Evolutionary conservation across 169 alveolate species (phyloP).

Genomic region (Perkinsus chesapeaki): DNA sequence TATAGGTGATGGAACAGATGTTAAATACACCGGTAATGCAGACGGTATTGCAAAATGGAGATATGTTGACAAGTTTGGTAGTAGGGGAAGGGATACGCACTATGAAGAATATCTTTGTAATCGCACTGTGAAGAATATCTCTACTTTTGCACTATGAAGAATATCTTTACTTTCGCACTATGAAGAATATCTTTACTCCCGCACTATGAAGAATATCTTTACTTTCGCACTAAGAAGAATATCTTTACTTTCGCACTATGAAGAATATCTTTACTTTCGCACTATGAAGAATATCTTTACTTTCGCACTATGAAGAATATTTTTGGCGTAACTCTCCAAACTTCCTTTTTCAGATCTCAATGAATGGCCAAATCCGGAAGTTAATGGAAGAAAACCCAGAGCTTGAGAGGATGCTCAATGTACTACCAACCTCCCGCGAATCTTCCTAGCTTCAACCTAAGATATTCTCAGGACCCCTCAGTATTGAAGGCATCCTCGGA

Average conservation of each 20-base stretch:
- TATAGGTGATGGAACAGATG: neutral
- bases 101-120: neutral
- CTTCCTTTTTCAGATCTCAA: neutral
- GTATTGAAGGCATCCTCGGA: neutral
- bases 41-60: neutral
- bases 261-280: neutral
- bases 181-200: no score
- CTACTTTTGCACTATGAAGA: neutral
- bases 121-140: neutral
- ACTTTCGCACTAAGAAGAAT: no score
- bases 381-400: neutral
- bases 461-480: neutral
- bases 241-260: neutral
- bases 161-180: neutral
- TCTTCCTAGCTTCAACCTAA: neutral
- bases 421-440: neutral
- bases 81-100: no score
- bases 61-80: neutral
- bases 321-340: no score
- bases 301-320: neutral
- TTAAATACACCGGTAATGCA: neutral
- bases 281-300: no score
- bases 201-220: neutral
- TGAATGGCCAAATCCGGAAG: neutral
- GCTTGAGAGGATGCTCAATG: neutral